Base-by-base conservation (phyloP, 2,329 filamentous ascomycete species). In the Trichoderma polysporum region DNA sequence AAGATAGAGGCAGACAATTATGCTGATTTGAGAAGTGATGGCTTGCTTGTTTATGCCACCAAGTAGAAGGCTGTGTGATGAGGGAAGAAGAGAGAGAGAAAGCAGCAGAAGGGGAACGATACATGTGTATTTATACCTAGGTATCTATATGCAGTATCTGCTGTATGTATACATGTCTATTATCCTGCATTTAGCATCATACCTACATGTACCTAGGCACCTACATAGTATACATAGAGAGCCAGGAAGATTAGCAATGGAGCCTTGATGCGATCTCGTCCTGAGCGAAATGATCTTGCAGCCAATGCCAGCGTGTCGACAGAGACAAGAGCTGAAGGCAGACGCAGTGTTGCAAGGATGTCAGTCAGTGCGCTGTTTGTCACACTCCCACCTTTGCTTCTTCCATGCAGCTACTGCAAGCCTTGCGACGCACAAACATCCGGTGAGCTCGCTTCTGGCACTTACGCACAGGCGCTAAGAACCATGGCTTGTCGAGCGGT, bases 51-150 rank as follows among this genome's bases (percentile, higher is more conserved):
- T n/a, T n/a, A n/a, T n/a, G n/a, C n/a, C n/a, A n/a, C n/a, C n/a
- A 7, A 31, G 13, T 15, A 25, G 22, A 33, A 17, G 22, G 2
- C 19, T 45, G n/a, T 22, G 41, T 10, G 22, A 22, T 29, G 37
- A 19, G 10, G 29, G 25, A 29, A 29, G 27, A 35, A 47, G 56
- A 31, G 56, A 31, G 25, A 45, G 17, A 10, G 39, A n/a, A 13
- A 37, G 25, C 7, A 13, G 15, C 33, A 56, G 7, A 12, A 45
- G 27, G 37, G 22, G 37, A 1, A 57, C 33, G 13, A 49, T 9
- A 49, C 19, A 59, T 59, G 15, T 49, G 57, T 49, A 60, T 60
- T 47, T 45, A 60, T 60, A 49, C 33, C 56, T 19, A 15, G n/a
- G 39, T 19, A 4, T 4, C 4, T 41, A 19, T 12, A 12, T 9